Percentiles rank a stretch among this genome's conserved stretches.
Evolutionary conservation across 1,284 basidiomycete genomes (phyloP).

Genomic region (Tilletia horrida): DNA sequence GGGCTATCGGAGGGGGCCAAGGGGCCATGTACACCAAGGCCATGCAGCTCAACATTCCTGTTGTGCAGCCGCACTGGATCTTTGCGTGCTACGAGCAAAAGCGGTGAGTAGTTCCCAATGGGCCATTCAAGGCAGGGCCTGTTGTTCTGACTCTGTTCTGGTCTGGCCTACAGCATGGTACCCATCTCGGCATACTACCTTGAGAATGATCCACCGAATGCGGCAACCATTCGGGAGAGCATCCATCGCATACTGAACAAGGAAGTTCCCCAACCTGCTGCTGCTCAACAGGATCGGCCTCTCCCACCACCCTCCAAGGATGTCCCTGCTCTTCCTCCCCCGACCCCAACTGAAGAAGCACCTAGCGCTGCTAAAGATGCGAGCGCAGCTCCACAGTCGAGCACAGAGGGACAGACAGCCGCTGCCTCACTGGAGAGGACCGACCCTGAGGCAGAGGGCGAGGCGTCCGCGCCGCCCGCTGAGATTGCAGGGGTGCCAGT

Average conservation of each 20-base stretch:
- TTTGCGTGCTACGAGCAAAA: slow-evolving; percentile 50
- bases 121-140: too few species aligned
- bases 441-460: too few species aligned
- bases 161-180: slow-evolving; percentile 39
- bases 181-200: slow-evolving; percentile 50
- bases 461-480: too few species aligned
- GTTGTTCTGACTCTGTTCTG: neutral
- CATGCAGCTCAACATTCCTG: slow-evolving; percentile 51
- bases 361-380: neutral
- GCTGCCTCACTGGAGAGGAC: too few species aligned
- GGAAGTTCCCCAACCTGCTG: neutral
- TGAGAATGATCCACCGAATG: slow-evolving; percentile 50
- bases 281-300: too few species aligned
- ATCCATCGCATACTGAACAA: slow-evolving; percentile 23
- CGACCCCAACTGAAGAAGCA: too few species aligned
- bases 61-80: slow-evolving; percentile 53
- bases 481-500: too few species aligned
- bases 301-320: neutral
- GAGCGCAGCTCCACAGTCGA: too few species aligned
- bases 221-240: slow-evolving; percentile 31
- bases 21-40: slow-evolving; percentile 40
- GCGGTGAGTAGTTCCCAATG: slow-evolving; percentile 43
- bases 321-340: neutral
- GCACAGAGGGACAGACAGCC: too few species aligned
- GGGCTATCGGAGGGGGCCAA: slow-evolving; percentile 17